phyloP scores from a whole-genome alignment of 179 eudicot genomes.

The Corrigiola litoralis region DNA sequence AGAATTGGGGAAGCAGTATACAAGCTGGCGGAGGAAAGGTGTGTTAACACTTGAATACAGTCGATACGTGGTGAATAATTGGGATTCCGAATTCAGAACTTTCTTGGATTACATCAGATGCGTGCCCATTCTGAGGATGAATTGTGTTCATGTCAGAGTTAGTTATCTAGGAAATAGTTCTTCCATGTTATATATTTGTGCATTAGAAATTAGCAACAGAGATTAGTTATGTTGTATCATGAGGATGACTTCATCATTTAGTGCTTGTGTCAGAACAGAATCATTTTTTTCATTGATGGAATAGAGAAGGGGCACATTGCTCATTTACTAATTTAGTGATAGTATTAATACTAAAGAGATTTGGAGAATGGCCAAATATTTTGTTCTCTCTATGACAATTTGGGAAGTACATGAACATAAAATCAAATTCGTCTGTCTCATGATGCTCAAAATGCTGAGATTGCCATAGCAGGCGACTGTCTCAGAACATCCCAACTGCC shows the following conservation, averaged over 20 bases:
- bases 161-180: slow-evolving; percentile 24
- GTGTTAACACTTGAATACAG: not conserved
- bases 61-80: not conserved
- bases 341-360: too few relatives aligned
- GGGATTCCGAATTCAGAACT: not conserved
- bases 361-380: too few relatives aligned
- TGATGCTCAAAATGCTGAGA: too few relatives aligned
- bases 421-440: too few relatives aligned
- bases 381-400: too few relatives aligned
- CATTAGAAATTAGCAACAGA: slow-evolving; percentile 25
- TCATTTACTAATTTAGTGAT: not conserved
- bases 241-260: slow-evolving; percentile 15
- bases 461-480: too few relatives aligned
- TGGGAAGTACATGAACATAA: too few relatives aligned
- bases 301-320: not conserved
- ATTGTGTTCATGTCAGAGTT: slow-evolving; percentile 1
- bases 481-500: too few relatives aligned
- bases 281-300: not conserved
- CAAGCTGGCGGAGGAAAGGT: slow-evolving; percentile 2
- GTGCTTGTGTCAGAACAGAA: slow-evolving; percentile 18
- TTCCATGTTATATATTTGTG: slow-evolving; percentile 24
- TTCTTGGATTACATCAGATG: not conserved
- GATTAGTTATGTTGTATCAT: slow-evolving; percentile 23
- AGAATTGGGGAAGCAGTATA: not conserved
- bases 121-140: slow-evolving; percentile 5